Conservation (phyloP, 1,139 yeast genomes). For the Zygosaccharomyces sapae region DNA sequence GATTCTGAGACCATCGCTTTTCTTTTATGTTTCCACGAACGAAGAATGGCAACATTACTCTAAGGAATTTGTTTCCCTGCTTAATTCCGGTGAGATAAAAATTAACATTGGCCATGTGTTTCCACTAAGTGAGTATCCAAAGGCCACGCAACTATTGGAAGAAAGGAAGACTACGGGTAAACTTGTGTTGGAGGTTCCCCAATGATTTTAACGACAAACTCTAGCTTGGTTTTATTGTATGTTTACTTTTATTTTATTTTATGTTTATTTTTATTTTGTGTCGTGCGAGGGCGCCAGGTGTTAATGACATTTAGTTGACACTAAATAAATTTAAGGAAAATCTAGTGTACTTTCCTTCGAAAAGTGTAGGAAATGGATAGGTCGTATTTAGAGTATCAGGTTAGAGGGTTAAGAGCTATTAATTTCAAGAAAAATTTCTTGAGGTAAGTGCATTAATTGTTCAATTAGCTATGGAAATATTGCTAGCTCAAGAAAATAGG, state of each 20-base stretch:
- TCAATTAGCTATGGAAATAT: slow-evolving; percentile 5
- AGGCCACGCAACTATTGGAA: slow-evolving; percentile 67
- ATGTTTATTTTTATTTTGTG: slow-evolving; percentile 3
- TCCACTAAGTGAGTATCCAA: slow-evolving; percentile 57
- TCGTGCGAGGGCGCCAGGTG: slow-evolving; percentile 4
- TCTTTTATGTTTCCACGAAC: slow-evolving; percentile 46
- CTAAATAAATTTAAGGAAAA: neutral
- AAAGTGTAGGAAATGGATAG: neutral
- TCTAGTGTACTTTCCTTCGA: neutral
- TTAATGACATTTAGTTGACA: slow-evolving; percentile 2
- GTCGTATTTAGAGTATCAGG: neutral
- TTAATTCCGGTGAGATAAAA: slow-evolving; percentile 49
- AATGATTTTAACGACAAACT: slow-evolving; percentile 23
- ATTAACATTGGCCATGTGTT: slow-evolving; percentile 52
- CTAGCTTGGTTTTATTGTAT: too few relatives aligned
- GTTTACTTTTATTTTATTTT: neutral
- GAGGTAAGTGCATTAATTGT: neutral
- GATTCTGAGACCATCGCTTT: slow-evolving; percentile 60
- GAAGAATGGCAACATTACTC: slow-evolving; percentile 62
- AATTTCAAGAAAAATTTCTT: neutral
- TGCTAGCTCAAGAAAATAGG: slow-evolving; percentile 4
- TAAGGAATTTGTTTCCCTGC: slow-evolving; percentile 42
- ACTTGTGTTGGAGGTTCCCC: slow-evolving; percentile 55
- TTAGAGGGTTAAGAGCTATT: neutral
- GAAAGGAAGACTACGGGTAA: slow-evolving; percentile 77